phyloP scores from a whole-genome alignment of 2,329 filamentous ascomycete species.

The Venturia asperata region DNA sequence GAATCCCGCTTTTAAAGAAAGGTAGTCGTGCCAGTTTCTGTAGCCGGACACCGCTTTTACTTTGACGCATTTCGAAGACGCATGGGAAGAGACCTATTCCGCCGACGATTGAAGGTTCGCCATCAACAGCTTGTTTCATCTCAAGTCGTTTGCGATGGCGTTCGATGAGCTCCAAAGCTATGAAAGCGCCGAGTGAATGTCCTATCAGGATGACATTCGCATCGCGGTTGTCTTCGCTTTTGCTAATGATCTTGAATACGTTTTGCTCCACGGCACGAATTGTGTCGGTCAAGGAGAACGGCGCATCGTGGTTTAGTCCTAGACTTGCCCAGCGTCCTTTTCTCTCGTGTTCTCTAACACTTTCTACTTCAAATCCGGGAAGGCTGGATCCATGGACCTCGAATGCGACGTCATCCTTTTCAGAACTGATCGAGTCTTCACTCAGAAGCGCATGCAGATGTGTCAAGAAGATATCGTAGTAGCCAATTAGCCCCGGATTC shows the following conservation, averaged over 20 bases:
- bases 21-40: conserved; percentile 14
- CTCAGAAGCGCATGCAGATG: conserved; percentile 48
- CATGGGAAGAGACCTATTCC: conserved; percentile 42
- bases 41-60: conserved; percentile 36
- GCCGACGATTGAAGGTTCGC: conserved; percentile 20
- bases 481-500: conserved; percentile 68
- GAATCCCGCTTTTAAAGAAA: conserved; percentile 22
- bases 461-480: conserved; percentile 62
- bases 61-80: conserved; percentile 40
- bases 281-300: conserved; percentile 43
- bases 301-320: conserved; percentile 10
- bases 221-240: conserved; percentile 11
- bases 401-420: conserved; percentile 22
- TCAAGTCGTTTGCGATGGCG: conserved; percentile 22
- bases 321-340: conserved; percentile 21
- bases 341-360: conserved; percentile 20
- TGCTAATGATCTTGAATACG: conserved; percentile 26
- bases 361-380: conserved; percentile 37
- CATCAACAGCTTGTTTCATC: conserved; percentile 24
- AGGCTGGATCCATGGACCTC: conserved; percentile 37
- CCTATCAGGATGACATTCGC: conserved; percentile 35
- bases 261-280: conserved; percentile 42
- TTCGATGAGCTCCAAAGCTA: conserved; percentile 37
- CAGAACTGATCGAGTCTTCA: conserved; percentile 9
- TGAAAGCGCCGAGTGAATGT: conserved; percentile 43